Evolutionary conservation across 106 monocot species (phyloP), one percentile per base, ranked within the genome.

Genomic region (Apostasia shenzhenica): DNA sequence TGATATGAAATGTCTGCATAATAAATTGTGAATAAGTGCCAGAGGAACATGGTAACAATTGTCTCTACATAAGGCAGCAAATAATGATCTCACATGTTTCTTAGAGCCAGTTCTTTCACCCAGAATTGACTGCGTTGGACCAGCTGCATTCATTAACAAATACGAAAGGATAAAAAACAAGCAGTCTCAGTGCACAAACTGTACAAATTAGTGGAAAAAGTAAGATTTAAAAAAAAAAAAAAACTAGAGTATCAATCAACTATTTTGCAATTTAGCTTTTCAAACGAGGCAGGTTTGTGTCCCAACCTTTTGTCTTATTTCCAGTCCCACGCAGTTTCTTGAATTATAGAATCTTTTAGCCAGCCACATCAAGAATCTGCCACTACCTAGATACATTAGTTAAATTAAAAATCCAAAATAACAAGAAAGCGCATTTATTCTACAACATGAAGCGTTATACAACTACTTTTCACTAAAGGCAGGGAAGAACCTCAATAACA

Each of bases 311-410:
- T 87, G 75, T 54, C 97, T 70, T 67, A 97, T 97, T 82, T 97
- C 97, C 67, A 97, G 67, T 48, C 97, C 97, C 10, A 99, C 46
- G 54, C 86, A 99, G 71, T 99, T 99, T 69, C 74, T 58, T 69
- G 68, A 63, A 41, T 81, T 63, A 37, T 72, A 50, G 50, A 63
- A 92, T 14, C 81, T 79, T 69, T 97, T 97, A 42, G 97, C 92
- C 64, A 85, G 86, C 97, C 97, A 97, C 73, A 97, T 81, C 44
- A 97, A 76, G 68, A 97, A 90, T 77, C 97, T 89, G 59, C 97
- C 97, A 70, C 97, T 89, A 10, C 95, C 95, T 95, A 76, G 13
- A 12, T 41, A 45, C 9, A 61, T 61, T 41, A 43, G 43, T 12
- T 43, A 9, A 43, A 26, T 26, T 26, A 26, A 1, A 5, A 45